Evolutionary conservation across 2,329 filamentous ascomycete genomes (phyloP), one percentile per base, ranked within the genome.

Genomic region (Scortechinia acanthostroma): DNA sequence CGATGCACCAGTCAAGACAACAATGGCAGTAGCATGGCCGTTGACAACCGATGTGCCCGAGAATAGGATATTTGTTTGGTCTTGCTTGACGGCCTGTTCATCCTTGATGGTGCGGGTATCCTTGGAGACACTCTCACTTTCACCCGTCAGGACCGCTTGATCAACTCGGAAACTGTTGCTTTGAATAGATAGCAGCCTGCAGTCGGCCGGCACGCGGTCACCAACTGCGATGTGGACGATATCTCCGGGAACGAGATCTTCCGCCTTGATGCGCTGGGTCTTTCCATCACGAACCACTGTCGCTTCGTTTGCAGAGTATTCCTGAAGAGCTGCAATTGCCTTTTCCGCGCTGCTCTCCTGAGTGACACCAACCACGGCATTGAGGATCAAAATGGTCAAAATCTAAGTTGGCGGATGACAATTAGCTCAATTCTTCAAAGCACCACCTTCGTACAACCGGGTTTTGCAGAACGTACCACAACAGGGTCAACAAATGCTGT

Each of bases 281-380:
- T 84, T 79, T 43, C 91, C 90, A 55, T 69, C 66, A 57, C 93
- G 87, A 48, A 95, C 65, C 45, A 95, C 91, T 61, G 91, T 98
- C 55, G 93, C 91, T 66, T 95, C 89, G 66, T 97, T 98, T 58
- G 93, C 93, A 22, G 91, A 97, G 70, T 98, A 98, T 77, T 98
- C 91, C 68, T 98, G 93, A 47, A 98, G 79, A 40, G 93, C 93
- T 21, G 93, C 91, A 62, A 98, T 98, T 44, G 93, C 93, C 71
- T 97, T 96, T 66, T 98, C 93, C 52, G 93, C 93, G 60, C 91
- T 96, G 68, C 88, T 96, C 73, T 98, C 93, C 73, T 98, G 93
- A 46, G 91, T 96, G 21, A 98, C 93, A 61, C 93, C 93, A 51
- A 98, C 93, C 53, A 98, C 85, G 49, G 93, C 88, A 68, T 98